phyloP scores from a whole-genome alignment of 116 monocot species.

The Zostera marina region DNA sequence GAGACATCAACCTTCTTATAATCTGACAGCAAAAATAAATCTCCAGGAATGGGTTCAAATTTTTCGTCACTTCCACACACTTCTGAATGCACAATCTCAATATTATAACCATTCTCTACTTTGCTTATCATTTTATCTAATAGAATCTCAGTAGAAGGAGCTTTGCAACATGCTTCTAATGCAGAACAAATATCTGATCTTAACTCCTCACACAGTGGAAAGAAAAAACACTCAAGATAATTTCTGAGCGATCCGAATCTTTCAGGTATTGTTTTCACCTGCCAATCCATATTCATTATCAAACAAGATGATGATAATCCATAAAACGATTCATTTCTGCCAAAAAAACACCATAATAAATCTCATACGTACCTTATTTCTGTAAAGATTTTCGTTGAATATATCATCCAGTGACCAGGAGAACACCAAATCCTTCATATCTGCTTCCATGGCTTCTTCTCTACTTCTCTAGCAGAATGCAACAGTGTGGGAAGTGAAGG shows the following conservation, averaged over 20 bases:
- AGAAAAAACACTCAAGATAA: conserved; percentile 21
- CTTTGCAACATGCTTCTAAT: conserved; percentile 11
- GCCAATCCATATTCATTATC: neutral
- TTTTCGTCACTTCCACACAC: neutral
- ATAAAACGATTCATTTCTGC: too few relatives aligned
- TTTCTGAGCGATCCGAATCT: conserved; percentile 7
- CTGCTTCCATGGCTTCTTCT: too few relatives aligned
- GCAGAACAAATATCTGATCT: conserved; percentile 27
- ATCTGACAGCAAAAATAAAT: conserved; percentile 24
- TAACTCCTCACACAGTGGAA: conserved; percentile 33
- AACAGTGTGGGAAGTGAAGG: too few relatives aligned
- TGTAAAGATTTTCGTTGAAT: neutral
- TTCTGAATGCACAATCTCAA: neutral
- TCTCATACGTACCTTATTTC: neutral
- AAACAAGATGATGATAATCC: neutral
- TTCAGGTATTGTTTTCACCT: conserved; percentile 23
- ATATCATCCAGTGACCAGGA: conserved; percentile 6
- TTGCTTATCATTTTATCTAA: neutral
- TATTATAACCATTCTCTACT: neutral
- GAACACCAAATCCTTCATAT: neutral
- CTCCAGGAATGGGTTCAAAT: conserved; percentile 21
- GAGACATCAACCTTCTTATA: conserved; percentile 10
- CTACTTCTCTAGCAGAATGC: too few relatives aligned
- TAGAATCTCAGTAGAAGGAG: conserved; percentile 14
- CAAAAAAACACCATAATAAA: neutral